Conservation (phyloP, 208 protist genomes). For the Phytomonas francai region DNA sequence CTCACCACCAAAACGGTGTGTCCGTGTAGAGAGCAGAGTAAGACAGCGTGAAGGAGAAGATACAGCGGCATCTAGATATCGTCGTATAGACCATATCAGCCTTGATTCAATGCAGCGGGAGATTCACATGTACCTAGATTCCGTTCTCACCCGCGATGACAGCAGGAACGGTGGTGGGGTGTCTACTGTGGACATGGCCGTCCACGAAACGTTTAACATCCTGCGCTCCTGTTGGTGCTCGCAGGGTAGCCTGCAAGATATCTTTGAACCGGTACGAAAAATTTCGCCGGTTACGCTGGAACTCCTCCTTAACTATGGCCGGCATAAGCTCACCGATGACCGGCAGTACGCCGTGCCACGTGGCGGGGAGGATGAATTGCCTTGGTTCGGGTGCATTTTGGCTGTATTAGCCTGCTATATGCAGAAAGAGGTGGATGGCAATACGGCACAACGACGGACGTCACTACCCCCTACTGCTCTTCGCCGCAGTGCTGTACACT, state of each 20-base stretch:
- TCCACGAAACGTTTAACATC: slow-evolving; percentile 38
- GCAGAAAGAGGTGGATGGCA: neutral
- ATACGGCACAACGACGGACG: neutral
- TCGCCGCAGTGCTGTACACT: neutral
- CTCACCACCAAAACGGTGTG: neutral
- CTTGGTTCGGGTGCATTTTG: slow-evolving; percentile 51
- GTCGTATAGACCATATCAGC: slow-evolving; percentile 21
- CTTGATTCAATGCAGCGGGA: slow-evolving; percentile 22
- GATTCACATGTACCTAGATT: slow-evolving; percentile 36
- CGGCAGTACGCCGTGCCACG: slow-evolving; percentile 41
- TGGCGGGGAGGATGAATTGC: slow-evolving; percentile 40
- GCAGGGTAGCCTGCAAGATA: slow-evolving; percentile 38
- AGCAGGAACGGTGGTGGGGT: neutral
- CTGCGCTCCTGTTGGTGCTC: slow-evolving; percentile 49
- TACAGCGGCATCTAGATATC: slow-evolving; percentile 13
- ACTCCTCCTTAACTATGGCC: slow-evolving; percentile 52
- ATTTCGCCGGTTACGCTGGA: slow-evolving; percentile 33
- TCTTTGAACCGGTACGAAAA: slow-evolving; percentile 46
- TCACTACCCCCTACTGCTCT: neutral
- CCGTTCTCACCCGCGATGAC: slow-evolving; percentile 9
- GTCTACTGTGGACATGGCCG: slow-evolving; percentile 18
- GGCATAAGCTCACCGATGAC: slow-evolving; percentile 29
- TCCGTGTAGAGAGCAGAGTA: slow-evolving; percentile 1
- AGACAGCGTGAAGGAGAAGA: neutral
- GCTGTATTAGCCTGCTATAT: neutral